Base-by-base conservation (phyloP, 2,329 filamentous ascomycete genomes). In the Emmonsiellopsis sp. region DNA sequence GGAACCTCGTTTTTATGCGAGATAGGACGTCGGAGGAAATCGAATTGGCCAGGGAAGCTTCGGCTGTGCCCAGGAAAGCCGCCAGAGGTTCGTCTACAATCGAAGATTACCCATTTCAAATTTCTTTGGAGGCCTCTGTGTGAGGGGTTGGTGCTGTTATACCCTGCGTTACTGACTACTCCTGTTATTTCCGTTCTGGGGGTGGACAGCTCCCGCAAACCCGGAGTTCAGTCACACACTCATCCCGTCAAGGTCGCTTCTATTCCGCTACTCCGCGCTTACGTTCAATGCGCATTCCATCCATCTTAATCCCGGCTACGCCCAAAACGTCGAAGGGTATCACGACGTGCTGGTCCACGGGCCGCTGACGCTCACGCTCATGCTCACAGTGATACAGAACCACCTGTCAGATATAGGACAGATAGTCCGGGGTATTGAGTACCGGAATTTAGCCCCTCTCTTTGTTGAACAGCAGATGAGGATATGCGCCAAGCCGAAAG, bases 271-370 rank as follows among this genome's bases (percentile, higher is more conserved):
- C 75, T 93, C 87, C 17, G 90, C 90, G 0, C 80, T 98, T 36
- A 92, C 87, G 2, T 91, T 89, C 75, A 98, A 98, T 69, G 88
- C 89, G 1, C 93, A 98, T 70, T 77, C 80, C 13, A 96, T 98
- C 61, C 93, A 98, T 71, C 77, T 95, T 21, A 87, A 96, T 67
- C 79, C 77, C 1, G 65, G 77, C 43, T 94, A 88, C 70, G 84
- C 83, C 50, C 78, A 78, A 40, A 73, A 80, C 10, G 74, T 84
- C 10, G 93, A 97, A 68, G 87, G 87, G 9, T 84, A 94, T 66
- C 77, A 77, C 5, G 80, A 84, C 56, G 74, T 89, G 31, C 77
- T 97, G 13, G 87, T 97, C 53, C 93, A 97, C 63, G 93, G 93
- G 0, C 92, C 93, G 0, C 74, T 98, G 52, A 83, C 82, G 1